A percentile compares a stretch with the other conserved stretches of the same genome.
phyloP scores from a whole-genome alignment of 371 early-diverging fungal genomes.

The Conidiobolus coronatus region DNA sequence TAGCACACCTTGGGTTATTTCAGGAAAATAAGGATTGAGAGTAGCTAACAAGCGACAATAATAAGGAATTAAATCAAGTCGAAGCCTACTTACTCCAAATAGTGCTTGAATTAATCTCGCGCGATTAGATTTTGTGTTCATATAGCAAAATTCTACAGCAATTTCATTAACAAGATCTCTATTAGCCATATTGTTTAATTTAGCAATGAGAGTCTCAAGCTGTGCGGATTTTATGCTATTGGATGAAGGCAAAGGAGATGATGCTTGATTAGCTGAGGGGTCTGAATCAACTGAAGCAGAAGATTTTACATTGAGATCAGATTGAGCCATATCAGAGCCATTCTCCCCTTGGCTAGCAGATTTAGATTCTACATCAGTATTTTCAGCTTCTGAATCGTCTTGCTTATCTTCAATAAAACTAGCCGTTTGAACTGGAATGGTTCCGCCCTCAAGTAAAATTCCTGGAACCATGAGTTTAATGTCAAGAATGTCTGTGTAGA shows the following conservation, averaged over 20 bases:
- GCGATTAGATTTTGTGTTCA: conserved; percentile 57
- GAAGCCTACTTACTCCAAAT: conserved; percentile 48
- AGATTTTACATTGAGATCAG: conserved; percentile 12
- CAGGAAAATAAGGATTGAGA: conserved; percentile 61
- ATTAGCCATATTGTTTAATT: conserved; percentile 55
- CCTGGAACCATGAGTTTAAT: conserved; percentile 51
- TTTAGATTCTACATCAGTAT: conserved; percentile 5
- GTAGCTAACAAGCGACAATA: conserved; percentile 77
- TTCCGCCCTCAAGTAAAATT: conserved; percentile 32
- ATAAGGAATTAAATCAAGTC: conserved; percentile 73
- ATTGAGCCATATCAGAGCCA: conserved; percentile 8
- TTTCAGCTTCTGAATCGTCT: conserved; percentile 4
- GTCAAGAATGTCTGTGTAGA: conserved; percentile 63
- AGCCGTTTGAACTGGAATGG: conserved; percentile 12
- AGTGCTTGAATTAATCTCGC: conserved; percentile 48
- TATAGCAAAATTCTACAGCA: conserved; percentile 80
- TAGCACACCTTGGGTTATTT: conserved; percentile 46
- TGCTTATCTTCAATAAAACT: conserved; percentile 11
- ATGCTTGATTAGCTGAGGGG: conserved; percentile 13
- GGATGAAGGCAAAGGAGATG: background rate
- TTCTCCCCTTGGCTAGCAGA: conserved; percentile 2
- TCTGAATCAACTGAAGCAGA: conserved; percentile 13
- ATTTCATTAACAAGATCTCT: conserved; percentile 67
- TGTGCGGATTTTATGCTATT: conserved; percentile 23
- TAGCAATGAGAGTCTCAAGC: conserved; percentile 39